Base-by-base conservation (phyloP, 306 rosid species). In the Cicer arietinum region DNA sequence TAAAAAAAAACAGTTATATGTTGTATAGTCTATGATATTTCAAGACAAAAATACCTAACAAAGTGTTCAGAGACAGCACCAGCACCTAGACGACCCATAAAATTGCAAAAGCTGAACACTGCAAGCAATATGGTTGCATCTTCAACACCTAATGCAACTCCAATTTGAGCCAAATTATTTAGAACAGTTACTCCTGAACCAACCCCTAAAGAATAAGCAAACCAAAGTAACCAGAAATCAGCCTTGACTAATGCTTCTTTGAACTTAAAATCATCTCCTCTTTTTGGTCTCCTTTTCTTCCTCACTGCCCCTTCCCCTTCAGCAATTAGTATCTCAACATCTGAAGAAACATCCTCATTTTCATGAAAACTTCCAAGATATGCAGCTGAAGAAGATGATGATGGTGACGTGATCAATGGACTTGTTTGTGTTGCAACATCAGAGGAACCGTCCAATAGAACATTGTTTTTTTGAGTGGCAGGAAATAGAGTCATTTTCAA, bases 211-310 rank as follows among this genome's bases (percentile, higher is more conserved):
- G 90, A 91, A 73, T 84, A 91, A 62, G 81, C 69, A 85, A 87
- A 73, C 96, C 97, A 91, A 71, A 89, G 92, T 76, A 93, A 86
- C 98, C 98, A 93, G 76, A 93, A 93, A 81, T 93, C 98, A 47
- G 96, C 96, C 85, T 91, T 93, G 75, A 89, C n/a, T 7, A 93
- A 16, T 14, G 88, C 97, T 77, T 93, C 92, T 4, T 51, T 73
- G 56, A 91, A 57, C 83, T 75, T 87, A 85, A 93, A 93, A 88
- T 93, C 98, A 76, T 93, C 98, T 25, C 98, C 97, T 62, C 98
- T 83, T 69, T 75, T 91, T 54, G 98, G 96, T 57, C 85, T 88
- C 79, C 83, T 88, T 81, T 81, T 93, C 86, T 80, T 84, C 83
- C 84, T 88, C 18, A 93, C 81, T 2, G 94, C 98, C 68, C 96